Percentiles rank a stretch among this genome's conserved stretches.
These are phyloP conservation scores for Jatropha curcas DNA, from an alignment of 345 rosid species.

Conservation along the genomic window DNA sequence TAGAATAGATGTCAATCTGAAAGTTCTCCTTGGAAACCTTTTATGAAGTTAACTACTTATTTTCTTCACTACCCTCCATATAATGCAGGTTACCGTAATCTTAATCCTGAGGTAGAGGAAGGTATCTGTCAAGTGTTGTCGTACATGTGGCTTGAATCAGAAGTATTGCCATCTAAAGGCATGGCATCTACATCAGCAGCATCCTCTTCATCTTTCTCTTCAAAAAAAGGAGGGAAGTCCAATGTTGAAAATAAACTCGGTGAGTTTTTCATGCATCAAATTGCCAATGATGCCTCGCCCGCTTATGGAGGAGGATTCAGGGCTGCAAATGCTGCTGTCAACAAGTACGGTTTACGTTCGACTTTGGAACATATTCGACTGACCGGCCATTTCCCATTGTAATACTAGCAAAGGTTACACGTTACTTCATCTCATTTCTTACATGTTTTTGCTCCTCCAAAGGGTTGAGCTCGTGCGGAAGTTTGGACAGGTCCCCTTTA, in stretches of 20 bases:
- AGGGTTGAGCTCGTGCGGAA: constrained; percentile 20
- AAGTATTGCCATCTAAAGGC: constrained; percentile 65
- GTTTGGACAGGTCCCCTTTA: constrained; percentile 18
- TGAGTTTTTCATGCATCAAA: constrained; percentile 83
- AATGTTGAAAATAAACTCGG: constrained; percentile 73
- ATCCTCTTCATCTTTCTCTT: constrained; percentile 44
- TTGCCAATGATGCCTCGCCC: constrained; percentile 78
- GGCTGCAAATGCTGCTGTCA: constrained; percentile 78
- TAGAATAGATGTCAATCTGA: constrained; percentile 17
- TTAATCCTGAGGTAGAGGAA: constrained; percentile 89
- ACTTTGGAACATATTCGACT: constrained; percentile 71
- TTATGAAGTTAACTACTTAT: neutral
- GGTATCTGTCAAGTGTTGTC: constrained; percentile 95
- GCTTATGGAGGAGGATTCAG: constrained; percentile 87
- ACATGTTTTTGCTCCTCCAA: neutral
- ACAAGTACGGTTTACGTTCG: constrained; percentile 63
- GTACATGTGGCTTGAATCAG: constrained; percentile 95
- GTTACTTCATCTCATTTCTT: neutral
- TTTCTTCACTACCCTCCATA: neutral
- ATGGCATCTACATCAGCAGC: constrained; percentile 60
- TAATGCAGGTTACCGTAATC: constrained; percentile 69
- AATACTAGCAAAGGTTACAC: constrained; percentile 15
- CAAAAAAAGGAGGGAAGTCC: constrained; percentile 78
- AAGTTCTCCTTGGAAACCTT: neutral
- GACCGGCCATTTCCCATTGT: constrained; percentile 71